Base-by-base conservation (phyloP, 2,329 filamentous ascomycete genomes). In the Botryotinia convoluta region DNA sequence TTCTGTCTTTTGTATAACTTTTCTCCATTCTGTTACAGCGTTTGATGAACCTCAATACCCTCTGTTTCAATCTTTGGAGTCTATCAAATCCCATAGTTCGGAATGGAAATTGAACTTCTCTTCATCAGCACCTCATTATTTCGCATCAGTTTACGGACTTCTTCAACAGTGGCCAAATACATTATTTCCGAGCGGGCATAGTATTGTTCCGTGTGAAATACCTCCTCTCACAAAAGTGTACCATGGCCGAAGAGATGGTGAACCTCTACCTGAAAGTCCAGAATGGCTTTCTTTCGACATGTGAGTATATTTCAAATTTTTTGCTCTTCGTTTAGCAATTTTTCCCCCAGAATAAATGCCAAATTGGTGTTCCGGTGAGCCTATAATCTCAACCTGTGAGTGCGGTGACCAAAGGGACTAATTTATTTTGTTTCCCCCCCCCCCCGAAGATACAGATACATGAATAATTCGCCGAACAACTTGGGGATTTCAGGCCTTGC, bases 231-330 rank as follows among this genome's bases (percentile, higher is more conserved):
- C 85, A 16, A 81, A 84, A 72, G 78, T 87, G 54, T 86, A 87
- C 79, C 86, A 87, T 77, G 86, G 85, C 20, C 79, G 85, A 60
- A 79, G 78, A 74, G 84, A 85, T 74, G 79, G 72, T 18, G 78
- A 83, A 8, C 39, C 62, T 39, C 74, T 82, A 6, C 83, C 85
- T 5, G 83, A 84, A 26, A 85, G 83, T 72, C 85, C 85, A 20
- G 86, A 87, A 79, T 87, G 85, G 85, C 79, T 87, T 35, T 84
- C 85, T 9, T 85, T 87, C 75, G 86, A 87, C 77, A 80, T 85
- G 77, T 81, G 77, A 77, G 80, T 78, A 42, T 68, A 60, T 44
- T 29, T 16, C 3, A 45, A 22, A 39, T 16, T 42, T 51, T 9
- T 61, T 57, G 29, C 63, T 69, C 29, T 48, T 51, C 22, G 2